A percentile compares a stretch with the other conserved stretches of the same genome.
Evolutionary conservation across 2,329 filamentous ascomycete species (phyloP).

Genomic region (Alternaria metachromatica): DNA sequence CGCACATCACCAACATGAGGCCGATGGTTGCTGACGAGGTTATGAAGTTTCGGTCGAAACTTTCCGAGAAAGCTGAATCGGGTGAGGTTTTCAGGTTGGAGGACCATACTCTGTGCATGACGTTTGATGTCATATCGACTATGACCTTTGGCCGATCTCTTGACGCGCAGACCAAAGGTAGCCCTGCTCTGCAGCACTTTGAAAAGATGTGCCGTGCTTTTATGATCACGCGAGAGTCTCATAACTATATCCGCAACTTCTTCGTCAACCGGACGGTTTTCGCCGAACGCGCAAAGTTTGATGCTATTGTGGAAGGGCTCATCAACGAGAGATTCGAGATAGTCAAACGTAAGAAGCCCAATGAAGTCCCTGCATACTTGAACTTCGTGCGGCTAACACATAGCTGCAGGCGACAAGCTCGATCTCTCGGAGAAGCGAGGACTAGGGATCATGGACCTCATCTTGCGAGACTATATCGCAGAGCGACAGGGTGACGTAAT

Average conservation of each 20-base stretch:
- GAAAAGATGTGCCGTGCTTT: constrained; percentile 21
- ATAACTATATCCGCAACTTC: constrained; percentile 28
- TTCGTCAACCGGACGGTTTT: constrained; percentile 15
- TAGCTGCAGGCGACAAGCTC: constrained; percentile 31
- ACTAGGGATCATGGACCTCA: constrained; percentile 45
- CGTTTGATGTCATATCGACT: constrained; percentile 37
- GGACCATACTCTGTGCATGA: constrained; percentile 24
- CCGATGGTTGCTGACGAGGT: constrained; percentile 32
- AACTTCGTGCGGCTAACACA: background rate
- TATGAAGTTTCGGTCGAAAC: constrained; percentile 36
- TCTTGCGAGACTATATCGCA: constrained; percentile 37
- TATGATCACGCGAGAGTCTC: constrained; percentile 20
- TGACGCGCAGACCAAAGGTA: constrained; percentile 33
- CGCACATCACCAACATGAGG: constrained; percentile 39
- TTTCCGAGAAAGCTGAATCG: constrained; percentile 26
- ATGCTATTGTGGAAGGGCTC: constrained; percentile 41
- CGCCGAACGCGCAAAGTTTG: constrained; percentile 29
- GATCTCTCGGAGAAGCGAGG: constrained; percentile 46
- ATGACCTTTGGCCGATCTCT: constrained; percentile 34
- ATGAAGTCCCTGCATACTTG: background rate
- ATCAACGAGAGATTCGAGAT: constrained; percentile 48
- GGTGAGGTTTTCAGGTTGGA: constrained; percentile 37
- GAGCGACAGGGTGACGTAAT: constrained; percentile 20
- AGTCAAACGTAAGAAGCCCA: background rate
- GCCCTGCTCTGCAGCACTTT: constrained; percentile 26